Evolutionary conservation across 225 moss, liverwort and hornwort species (phyloP).

Genomic region (Lunularia cruciata): DNA sequence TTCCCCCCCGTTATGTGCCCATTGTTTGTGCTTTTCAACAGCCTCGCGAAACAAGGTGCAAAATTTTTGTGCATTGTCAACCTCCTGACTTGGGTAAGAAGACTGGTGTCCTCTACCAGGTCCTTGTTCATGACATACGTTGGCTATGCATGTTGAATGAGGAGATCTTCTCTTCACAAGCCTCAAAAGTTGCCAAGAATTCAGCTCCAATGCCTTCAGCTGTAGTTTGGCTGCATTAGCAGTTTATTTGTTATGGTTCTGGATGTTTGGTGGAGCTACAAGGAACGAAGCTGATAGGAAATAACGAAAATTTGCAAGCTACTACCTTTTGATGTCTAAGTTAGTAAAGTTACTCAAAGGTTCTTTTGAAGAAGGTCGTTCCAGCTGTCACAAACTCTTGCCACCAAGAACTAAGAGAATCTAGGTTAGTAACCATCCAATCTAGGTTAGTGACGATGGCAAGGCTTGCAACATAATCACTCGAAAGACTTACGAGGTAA

Average conservation of each 20-base stretch:
- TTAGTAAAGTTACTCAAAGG: too few relatives aligned
- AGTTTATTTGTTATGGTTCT: not conserved
- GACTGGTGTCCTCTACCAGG: slow-evolving; percentile 11
- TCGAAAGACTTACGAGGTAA: slow-evolving; percentile 48
- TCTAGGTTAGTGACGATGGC: not conserved
- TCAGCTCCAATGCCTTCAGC: slow-evolving; percentile 69
- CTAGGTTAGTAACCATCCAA: not conserved
- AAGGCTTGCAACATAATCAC: not conserved
- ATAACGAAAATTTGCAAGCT: too few relatives aligned
- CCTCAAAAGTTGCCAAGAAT: slow-evolving; percentile 72
- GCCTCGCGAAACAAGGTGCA: slow-evolving; percentile 61
- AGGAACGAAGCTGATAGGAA: too few relatives aligned
- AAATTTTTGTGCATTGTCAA: slow-evolving; percentile 40
- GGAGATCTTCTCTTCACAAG: slow-evolving; percentile 62
- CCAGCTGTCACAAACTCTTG: not conserved
- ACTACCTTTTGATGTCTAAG: too few relatives aligned
- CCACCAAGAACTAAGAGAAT: not conserved
- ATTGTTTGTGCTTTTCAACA: slow-evolving; percentile 49
- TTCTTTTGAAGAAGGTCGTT: not conserved
- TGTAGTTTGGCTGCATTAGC: slow-evolving; percentile 54
- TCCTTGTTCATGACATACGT: slow-evolving; percentile 19
- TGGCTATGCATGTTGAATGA: slow-evolving; percentile 42
- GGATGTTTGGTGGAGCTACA: too few relatives aligned
- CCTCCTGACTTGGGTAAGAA: slow-evolving; percentile 34
- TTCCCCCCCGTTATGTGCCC: slow-evolving; percentile 40